Conservation (phyloP, 1,139 yeast genomes). For the Taiozyma sp. region DNA sequence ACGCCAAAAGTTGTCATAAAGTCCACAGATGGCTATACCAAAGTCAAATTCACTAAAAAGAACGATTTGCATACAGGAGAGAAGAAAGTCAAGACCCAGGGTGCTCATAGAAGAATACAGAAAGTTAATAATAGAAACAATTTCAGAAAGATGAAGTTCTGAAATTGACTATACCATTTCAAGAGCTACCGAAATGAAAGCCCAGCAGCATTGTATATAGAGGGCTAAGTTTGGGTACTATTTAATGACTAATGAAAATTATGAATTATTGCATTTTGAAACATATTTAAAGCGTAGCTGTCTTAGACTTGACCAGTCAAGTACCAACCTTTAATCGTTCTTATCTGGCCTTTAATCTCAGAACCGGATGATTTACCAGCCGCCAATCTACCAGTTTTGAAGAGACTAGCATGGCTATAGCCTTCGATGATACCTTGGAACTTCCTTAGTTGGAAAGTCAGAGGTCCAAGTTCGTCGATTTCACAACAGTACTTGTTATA, state of each 20-base stretch:
- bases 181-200: background rate
- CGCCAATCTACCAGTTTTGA: conserved; percentile 24
- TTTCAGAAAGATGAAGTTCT: conserved; percentile 16
- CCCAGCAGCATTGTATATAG: conserved; percentile 2
- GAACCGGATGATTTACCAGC: conserved; percentile 15
- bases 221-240: background rate
- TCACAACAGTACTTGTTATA: conserved; percentile 20
- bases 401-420: conserved; percentile 33
- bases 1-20: conserved; percentile 8
- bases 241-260: background rate
- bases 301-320: conserved; percentile 31
- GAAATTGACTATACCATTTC: background rate
- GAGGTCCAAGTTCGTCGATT: conserved; percentile 30
- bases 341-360: conserved; percentile 22
- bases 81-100: conserved; percentile 3
- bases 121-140: conserved; percentile 5
- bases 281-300: background rate
- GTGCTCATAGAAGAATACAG: conserved; percentile 8
- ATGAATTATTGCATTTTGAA: background rate
- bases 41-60: conserved; percentile 5
- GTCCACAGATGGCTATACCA: conserved; percentile 7
- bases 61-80: conserved; percentile 1
- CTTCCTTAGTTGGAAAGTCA: conserved; percentile 36
- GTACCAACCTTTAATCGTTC: conserved; percentile 30
- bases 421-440: conserved; percentile 25